A percentile compares a stretch with the other conserved stretches of the same genome.
These are phyloP conservation scores for Celoporthe dispersa DNA, from an alignment of 2,329 filamentous ascomycete genomes.

Conservation along the genomic window DNA sequence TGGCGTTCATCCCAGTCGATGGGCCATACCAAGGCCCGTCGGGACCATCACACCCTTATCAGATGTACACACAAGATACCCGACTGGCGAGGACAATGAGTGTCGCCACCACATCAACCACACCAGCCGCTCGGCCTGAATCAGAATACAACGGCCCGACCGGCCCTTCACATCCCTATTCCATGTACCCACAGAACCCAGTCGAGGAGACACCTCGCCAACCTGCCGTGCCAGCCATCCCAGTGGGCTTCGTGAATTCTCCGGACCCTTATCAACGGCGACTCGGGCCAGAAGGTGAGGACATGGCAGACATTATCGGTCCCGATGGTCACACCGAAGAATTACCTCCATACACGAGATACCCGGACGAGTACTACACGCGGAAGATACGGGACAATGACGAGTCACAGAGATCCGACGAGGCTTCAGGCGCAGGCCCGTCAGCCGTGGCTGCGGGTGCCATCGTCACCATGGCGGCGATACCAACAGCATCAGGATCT, in stretches of 20 bases:
- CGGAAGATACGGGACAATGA: constrained; percentile 53
- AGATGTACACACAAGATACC: constrained; percentile 79
- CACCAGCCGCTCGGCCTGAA: constrained; percentile 37
- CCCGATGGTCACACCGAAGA: constrained; percentile 89
- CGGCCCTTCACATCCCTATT: constrained; percentile 82
- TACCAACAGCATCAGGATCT: constrained; percentile 12
- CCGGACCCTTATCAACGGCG: constrained; percentile 71
- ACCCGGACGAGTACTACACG: constrained; percentile 73
- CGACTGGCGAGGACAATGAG: constrained; percentile 77
- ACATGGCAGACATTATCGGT: constrained; percentile 84
- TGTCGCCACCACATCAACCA: constrained; percentile 55
- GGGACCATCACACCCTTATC: constrained; percentile 82
- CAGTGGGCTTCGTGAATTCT: constrained; percentile 75
- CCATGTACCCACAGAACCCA: constrained; percentile 82
- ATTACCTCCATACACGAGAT: constrained; percentile 87
- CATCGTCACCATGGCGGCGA: constrained; percentile 25
- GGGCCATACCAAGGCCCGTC: constrained; percentile 72
- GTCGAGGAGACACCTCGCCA: constrained; percentile 55
- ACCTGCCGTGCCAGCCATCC: constrained; percentile 50
- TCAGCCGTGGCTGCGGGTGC: constrained; percentile 10
- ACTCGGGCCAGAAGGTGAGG: constrained; percentile 80
- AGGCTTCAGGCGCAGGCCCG: constrained; percentile 15
- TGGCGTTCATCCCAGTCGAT: constrained; percentile 51
- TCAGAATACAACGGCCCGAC: constrained; percentile 61
- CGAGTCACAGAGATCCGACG: constrained; percentile 26